Conservation (phyloP, 1,284 basidiomycete genomes). For the Cronartium ribicola region DNA sequence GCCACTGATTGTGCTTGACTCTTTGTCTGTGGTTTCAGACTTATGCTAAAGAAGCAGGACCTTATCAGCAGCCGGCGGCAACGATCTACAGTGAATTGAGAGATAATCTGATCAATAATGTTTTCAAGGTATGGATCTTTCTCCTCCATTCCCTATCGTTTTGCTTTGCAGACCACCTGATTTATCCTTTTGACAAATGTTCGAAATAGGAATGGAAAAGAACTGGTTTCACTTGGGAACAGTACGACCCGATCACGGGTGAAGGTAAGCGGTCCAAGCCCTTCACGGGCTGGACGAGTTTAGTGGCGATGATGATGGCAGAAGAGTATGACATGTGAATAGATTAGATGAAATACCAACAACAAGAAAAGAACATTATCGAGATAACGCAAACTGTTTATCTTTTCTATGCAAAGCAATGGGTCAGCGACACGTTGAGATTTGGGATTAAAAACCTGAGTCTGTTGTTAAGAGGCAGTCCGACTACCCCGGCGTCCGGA, state of each 20-base stretch:
- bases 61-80: constrained; percentile 67
- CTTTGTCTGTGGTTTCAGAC: constrained; percentile 56
- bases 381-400: too few relatives aligned
- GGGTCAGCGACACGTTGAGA: too few relatives aligned
- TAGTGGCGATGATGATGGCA: constrained; percentile 50
- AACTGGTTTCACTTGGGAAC: constrained; percentile 93
- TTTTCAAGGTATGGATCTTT: constrained; percentile 63
- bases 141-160: not conserved
- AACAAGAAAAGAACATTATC: too few relatives aligned
- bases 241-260: constrained; percentile 79
- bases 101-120: constrained; percentile 76
- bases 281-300: constrained; percentile 50
- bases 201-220: constrained; percentile 72
- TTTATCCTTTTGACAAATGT: too few relatives aligned
- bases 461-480: too few relatives aligned
- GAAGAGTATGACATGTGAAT: constrained; percentile 46
- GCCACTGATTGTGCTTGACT: not conserved
- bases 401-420: too few relatives aligned
- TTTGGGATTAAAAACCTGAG: too few relatives aligned
- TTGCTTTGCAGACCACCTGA: not conserved
- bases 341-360: too few relatives aligned
- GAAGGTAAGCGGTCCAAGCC: constrained; percentile 71
- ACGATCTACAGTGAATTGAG: constrained; percentile 74
- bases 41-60: constrained; percentile 73
- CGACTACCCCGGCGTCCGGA: too few relatives aligned